These are phyloP conservation scores for Lactarius trivialis DNA, from an alignment of 768 basidiomycete species.

Conservation along the genomic window DNA sequence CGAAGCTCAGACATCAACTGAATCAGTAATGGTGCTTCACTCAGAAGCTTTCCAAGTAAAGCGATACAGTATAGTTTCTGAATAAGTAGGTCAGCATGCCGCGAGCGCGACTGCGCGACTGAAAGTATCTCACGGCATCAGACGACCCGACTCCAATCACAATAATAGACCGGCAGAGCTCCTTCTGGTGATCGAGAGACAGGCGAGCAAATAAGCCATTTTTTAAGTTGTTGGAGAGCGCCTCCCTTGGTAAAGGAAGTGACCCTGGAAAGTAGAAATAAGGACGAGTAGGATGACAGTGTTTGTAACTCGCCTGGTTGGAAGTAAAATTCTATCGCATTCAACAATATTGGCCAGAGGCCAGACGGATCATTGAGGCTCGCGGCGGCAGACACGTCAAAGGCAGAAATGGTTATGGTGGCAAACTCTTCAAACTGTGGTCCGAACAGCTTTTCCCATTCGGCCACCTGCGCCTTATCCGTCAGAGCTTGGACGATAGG, in stretches of 20 bases:
- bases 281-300: background rate
- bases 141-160: slow-evolving; percentile 42
- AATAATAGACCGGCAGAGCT: slow-evolving; percentile 52
- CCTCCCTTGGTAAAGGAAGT: slow-evolving; percentile 33
- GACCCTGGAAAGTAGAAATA: slow-evolving; percentile 32
- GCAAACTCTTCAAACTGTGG: slow-evolving; percentile 33
- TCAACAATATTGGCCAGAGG: slow-evolving; percentile 48
- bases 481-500: slow-evolving; percentile 46
- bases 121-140: slow-evolving; percentile 40
- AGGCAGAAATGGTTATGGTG: slow-evolving; percentile 38
- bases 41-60: slow-evolving; percentile 44
- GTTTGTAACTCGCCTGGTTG: slow-evolving; percentile 34
- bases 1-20: slow-evolving; percentile 46
- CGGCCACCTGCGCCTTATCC: slow-evolving; percentile 12
- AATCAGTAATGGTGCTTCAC: slow-evolving; percentile 46
- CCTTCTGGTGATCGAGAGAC: slow-evolving; percentile 44
- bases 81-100: slow-evolving; percentile 4
- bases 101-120: background rate
- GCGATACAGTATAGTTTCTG: slow-evolving; percentile 33
- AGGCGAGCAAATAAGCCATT: slow-evolving; percentile 52
- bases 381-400: slow-evolving; percentile 42
- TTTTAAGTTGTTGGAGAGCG: slow-evolving; percentile 42
- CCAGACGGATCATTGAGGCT: slow-evolving; percentile 41
- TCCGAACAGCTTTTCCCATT: slow-evolving; percentile 30
- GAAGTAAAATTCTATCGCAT: slow-evolving; percentile 40